Percentiles rank a stretch among this genome's conserved stretches.
Evolutionary conservation across 345 rosid species (phyloP).

Genomic region (Alliaria petiolata): DNA sequence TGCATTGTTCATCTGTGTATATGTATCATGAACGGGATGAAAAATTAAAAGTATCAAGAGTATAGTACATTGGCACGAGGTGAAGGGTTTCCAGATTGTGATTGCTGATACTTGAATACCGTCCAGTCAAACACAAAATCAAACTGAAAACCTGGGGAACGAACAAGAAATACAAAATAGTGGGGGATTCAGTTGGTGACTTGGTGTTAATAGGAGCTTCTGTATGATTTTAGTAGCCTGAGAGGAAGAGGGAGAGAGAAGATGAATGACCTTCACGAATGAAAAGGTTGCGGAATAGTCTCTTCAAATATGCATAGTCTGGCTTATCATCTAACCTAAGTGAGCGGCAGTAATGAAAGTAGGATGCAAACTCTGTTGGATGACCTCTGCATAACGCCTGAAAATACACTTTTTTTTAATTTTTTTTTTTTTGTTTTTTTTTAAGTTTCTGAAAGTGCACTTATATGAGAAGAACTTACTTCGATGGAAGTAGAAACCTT

Average conservation of each 20-base stretch:
- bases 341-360: conserved; percentile 92
- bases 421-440: no score
- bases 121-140: conserved; percentile 99
- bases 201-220: not conserved
- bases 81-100: conserved; percentile 73
- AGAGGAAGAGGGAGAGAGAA: not conserved
- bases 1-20: not conserved
- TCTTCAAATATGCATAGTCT: conserved; percentile 90
- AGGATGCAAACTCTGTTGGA: conserved; percentile 96
- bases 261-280: conserved; percentile 71
- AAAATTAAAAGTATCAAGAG: not conserved
- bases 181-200: not conserved
- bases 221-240: not conserved
- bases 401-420: no score
- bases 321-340: conserved; percentile 93
- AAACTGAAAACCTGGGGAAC: conserved; percentile 81
- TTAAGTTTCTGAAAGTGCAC: not conserved
- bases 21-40: not conserved
- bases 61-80: conserved; percentile 45
- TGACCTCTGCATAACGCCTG: conserved; percentile 87
- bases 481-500: conserved; percentile 84
- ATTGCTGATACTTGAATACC: conserved; percentile 80
- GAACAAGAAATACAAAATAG: conserved; percentile 9
- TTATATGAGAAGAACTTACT: conserved; percentile 26
- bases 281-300: conserved; percentile 92